phyloP scores from a whole-genome alignment of 2,329 filamentous ascomycete species.

The Alternaria metachromatica region DNA sequence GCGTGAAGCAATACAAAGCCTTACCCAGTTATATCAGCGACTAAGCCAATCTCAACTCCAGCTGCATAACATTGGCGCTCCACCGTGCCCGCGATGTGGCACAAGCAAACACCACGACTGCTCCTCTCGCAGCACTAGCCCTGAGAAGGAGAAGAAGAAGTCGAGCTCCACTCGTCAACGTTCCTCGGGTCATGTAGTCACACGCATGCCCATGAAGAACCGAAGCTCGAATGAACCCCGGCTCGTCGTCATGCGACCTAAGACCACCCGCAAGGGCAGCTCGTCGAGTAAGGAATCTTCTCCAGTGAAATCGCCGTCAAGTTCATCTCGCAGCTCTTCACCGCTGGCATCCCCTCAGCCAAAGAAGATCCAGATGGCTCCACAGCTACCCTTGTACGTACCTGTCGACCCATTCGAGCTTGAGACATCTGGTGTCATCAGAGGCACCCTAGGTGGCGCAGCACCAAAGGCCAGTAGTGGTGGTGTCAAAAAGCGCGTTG shows the following conservation, averaged over 20 bases:
- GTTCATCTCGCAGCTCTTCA: constrained; percentile 27
- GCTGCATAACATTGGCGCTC: constrained; percentile 30
- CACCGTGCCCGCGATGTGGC: constrained; percentile 31
- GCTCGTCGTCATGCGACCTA: constrained; percentile 47
- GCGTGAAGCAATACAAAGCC: constrained; percentile 52
- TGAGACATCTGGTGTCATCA: constrained; percentile 12
- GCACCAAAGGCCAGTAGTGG: constrained; percentile 15
- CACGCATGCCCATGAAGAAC: constrained; percentile 37
- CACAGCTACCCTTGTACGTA: constrained; percentile 23
- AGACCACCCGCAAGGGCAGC: constrained; percentile 34
- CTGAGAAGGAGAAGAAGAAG: constrained; percentile 35
- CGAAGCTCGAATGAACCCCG: constrained; percentile 41
- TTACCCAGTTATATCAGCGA: constrained; percentile 50
- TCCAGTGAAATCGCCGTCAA: constrained; percentile 26
- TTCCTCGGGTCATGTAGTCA: constrained; percentile 34
- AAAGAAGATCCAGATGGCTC: constrained; percentile 10
- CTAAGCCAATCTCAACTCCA: constrained; percentile 47
- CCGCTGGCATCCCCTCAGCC: constrained; percentile 33
- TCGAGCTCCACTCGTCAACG: constrained; percentile 27
- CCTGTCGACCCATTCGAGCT: constrained; percentile 32
- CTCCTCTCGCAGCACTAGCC: constrained; percentile 18
- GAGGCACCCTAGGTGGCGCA: constrained; percentile 15
- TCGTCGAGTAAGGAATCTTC: constrained; percentile 30
- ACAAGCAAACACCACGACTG: constrained; percentile 34
- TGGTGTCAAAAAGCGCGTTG: constrained; percentile 17